Conservation (phyloP, 345 rosid genomes). For the Durio zibethinus region DNA sequence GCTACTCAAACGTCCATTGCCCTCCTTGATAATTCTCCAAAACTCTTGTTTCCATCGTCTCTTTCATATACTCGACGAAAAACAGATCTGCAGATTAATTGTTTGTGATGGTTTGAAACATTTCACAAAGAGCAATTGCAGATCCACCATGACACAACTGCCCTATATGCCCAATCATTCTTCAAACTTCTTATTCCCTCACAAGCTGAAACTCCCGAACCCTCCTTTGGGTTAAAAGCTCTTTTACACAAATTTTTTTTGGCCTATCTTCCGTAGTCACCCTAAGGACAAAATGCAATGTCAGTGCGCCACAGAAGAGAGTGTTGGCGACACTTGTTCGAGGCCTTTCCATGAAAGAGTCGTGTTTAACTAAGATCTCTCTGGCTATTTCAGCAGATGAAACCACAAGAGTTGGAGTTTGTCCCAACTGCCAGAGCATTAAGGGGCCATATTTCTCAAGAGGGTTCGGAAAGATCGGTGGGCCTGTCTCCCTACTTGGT, state of each 20-base stretch:
- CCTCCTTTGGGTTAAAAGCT: not conserved
- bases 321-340: not conserved
- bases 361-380: not conserved
- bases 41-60: not conserved
- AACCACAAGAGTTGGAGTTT: not conserved
- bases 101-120: not conserved
- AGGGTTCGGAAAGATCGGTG: slow-evolving; percentile 1
- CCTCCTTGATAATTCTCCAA: slow-evolving; percentile 11
- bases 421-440: slow-evolving; percentile 10
- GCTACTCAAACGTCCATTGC: not conserved
- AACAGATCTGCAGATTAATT: not conserved
- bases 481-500: not conserved
- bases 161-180: not conserved
- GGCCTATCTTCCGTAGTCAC: slow-evolving; percentile 35
- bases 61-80: not conserved
- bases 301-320: slow-evolving; percentile 6
- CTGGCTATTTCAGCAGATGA: not conserved
- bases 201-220: not conserved
- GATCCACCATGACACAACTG: not conserved
- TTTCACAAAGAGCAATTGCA: not conserved
- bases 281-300: slow-evolving; percentile 18
- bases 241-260: slow-evolving; percentile 12
- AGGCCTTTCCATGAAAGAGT: slow-evolving; percentile 9
- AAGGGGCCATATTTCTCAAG: slow-evolving; percentile 5
- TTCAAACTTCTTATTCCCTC: slow-evolving; percentile 11